Base-by-base conservation (phyloP, 176 grass and related monocot species). In the Carex scoparia region DNA sequence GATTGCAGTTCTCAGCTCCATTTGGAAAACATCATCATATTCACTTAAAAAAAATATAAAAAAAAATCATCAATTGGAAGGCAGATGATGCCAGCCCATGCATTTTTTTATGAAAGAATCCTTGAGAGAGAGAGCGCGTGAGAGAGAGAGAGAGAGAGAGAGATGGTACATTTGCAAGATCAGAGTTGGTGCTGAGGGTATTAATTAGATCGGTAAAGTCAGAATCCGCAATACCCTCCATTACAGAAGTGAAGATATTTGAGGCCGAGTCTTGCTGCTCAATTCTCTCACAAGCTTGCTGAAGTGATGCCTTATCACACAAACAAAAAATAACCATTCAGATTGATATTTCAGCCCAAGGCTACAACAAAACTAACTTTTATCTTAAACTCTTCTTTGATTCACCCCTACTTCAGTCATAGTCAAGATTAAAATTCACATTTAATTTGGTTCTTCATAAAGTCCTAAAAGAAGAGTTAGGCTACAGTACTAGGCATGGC, bases 211-310 rank as follows among this genome's bases (percentile, higher is more conserved):
- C 78, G 13, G 80, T 61, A 19, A 93, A 87, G 61, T 71, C 76
- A 23, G 57, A 86, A 28, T 92, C 91, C 72, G 81, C 88, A 59
- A 88, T 85, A 80, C 89, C 88, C 85, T 94, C 91, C 32, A 98
- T 87, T 49, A 98, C 77, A 38, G 93, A 86, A 76, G 81, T 58
- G 12, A 98, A 95, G 65, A 95, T 93, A 70, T 89, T 88, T 80
- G 82, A 71, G 49, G 93, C 80, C 30, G 89, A 87, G 62, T 90
- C 91, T 81, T 71, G 77, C 65, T 86, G 85, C 63, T 92, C 91
- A 19, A 98, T 98, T 80, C 63, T 85, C 66, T 89, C 32, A 12
- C 86, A 19, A 64, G 91, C 95, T 86, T 90, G 85, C 7, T 85
- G 85, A 18, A 98, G 89, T 84, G 91, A 90, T 83, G 91, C 89